Conservation (phyloP, 108 stramenopile species). For the Cyclotella choctawhatcheeana region DNA sequence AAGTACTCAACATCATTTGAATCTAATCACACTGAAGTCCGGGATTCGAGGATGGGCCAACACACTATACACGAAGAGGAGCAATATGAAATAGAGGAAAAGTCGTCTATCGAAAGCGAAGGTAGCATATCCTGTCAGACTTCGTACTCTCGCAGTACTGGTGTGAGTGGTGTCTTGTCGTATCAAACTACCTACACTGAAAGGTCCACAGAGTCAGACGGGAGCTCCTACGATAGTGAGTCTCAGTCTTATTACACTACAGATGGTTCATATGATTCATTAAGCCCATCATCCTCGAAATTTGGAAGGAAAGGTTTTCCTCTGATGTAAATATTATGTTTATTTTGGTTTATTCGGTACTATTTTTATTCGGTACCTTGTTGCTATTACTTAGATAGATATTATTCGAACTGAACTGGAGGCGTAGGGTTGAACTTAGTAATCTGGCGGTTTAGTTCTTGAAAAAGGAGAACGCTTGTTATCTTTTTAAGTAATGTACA, state of each 20-base stretch:
- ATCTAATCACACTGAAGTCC: background rate
- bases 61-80: background rate
- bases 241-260: constrained; percentile 1
- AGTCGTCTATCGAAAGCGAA: background rate
- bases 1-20: background rate
- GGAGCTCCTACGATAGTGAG: background rate
- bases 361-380: no score
- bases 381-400: no score
- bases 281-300: background rate
- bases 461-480: no score
- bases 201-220: background rate
- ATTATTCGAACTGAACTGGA: no score
- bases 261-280: constrained; percentile 1
- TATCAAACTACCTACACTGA: background rate
- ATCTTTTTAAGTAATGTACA: no score
- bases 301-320: background rate
- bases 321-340: background rate
- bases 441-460: no score
- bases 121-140: background rate
- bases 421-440: no score
- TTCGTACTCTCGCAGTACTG: background rate
- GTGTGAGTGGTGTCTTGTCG: background rate
- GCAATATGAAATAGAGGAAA: background rate
- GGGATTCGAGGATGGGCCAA: background rate
- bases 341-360: background rate